A percentile compares a stretch with the other conserved stretches of the same genome.
Conservation (phyloP, 306 rosid genomes). For the Trifolium pratense region DNA sequence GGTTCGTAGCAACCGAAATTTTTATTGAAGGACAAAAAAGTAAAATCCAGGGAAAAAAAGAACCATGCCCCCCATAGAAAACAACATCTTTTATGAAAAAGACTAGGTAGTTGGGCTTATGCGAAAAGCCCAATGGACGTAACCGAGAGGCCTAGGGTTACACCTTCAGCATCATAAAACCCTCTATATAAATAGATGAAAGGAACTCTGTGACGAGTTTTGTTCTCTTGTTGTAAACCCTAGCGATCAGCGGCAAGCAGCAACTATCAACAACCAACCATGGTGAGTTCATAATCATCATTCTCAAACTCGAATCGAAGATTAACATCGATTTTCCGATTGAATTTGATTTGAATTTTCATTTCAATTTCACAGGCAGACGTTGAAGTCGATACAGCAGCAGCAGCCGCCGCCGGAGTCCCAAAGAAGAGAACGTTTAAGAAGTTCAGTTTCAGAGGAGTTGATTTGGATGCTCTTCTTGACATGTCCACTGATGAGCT, state of each 20-base stretch:
- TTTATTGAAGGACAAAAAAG: too few species aligned
- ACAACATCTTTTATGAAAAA: too few species aligned
- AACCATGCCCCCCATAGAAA: too few species aligned
- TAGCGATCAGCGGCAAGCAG: not conserved
- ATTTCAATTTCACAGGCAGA: constrained; percentile 61
- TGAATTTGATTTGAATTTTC: not conserved
- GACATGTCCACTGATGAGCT: constrained; percentile 93
- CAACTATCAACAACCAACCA: not conserved
- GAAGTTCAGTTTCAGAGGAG: constrained; percentile 92
- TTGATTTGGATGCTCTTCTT: constrained; percentile 84
- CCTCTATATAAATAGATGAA: not conserved
- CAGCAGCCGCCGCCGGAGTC: constrained; percentile 60
- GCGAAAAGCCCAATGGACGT: not conserved
- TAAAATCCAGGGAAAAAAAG: too few species aligned
- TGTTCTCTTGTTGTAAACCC: not conserved
- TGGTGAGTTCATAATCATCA: not conserved
- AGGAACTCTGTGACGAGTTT: not conserved
- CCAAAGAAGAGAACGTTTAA: constrained; percentile 94
- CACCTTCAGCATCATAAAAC: not conserved
- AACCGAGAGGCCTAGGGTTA: not conserved
- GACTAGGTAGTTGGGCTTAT: not conserved
- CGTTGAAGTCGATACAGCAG: constrained; percentile 66
- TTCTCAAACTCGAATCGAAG: not conserved
- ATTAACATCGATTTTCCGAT: not conserved
- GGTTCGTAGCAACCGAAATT: too few species aligned